These are phyloP conservation scores for Multifurca ochricompacta DNA, from an alignment of 768 basidiomycete genomes.

Conservation along the genomic window DNA sequence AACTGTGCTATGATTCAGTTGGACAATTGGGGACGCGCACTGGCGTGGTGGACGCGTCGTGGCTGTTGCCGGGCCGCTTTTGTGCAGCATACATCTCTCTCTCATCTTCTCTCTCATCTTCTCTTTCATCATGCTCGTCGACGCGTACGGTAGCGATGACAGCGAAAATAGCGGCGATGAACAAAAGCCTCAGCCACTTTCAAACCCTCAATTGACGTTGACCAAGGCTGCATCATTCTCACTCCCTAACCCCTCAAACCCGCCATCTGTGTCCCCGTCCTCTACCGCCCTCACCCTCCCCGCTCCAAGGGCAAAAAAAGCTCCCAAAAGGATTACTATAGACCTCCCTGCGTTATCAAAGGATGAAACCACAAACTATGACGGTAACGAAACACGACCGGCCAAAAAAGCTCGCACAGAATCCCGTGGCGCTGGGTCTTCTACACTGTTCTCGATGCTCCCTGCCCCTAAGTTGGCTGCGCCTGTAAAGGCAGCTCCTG, in stretches of 20 bases:
- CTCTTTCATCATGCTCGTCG: constrained; percentile 66
- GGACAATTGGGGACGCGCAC: background rate
- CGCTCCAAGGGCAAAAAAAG: constrained; percentile 40
- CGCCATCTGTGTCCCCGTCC: constrained; percentile 21
- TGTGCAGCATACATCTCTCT: no score
- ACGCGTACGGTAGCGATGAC: constrained; percentile 62
- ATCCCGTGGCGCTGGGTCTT: constrained; percentile 46
- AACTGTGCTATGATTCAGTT: background rate
- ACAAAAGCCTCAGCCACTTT: constrained; percentile 17
- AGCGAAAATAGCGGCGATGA: constrained; percentile 47
- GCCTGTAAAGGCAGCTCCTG: constrained; percentile 35
- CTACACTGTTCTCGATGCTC: constrained; percentile 63
- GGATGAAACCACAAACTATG: constrained; percentile 33
- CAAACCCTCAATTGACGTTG: constrained; percentile 25
- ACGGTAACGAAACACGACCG: constrained; percentile 36
- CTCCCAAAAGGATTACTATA: constrained; percentile 56
- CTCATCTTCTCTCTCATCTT: background rate
- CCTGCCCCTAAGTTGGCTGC: constrained; percentile 60
- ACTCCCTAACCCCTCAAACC: constrained; percentile 30
- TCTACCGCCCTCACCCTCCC: constrained; percentile 27
- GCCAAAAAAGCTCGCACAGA: constrained; percentile 52
- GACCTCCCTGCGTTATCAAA: constrained; percentile 42
- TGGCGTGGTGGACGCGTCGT: no score
- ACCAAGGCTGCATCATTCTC: constrained; percentile 29
- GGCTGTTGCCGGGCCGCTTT: no score